These are phyloP conservation scores for Coccinonectria pachysandricola DNA, from an alignment of 2,329 filamentous ascomycete genomes.

Conservation along the genomic window DNA sequence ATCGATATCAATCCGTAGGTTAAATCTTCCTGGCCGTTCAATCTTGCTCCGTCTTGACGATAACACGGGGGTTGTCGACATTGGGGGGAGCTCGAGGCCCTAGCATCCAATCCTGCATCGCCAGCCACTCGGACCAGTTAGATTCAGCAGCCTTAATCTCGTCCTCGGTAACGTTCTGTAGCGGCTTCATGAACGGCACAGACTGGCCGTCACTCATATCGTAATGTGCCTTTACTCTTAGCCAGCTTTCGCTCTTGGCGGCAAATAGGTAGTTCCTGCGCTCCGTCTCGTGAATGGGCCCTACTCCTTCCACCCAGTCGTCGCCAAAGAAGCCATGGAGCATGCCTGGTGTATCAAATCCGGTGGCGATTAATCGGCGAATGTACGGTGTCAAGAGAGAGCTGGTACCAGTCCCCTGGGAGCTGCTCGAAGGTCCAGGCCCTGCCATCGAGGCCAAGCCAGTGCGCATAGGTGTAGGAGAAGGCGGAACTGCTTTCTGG, in stretches of 20 bases:
- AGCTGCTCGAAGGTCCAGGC: slow-evolving; percentile 13
- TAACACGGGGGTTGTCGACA: slow-evolving; percentile 17
- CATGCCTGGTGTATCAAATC: slow-evolving; percentile 78
- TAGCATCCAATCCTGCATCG: slow-evolving; percentile 99
- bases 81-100: slow-evolving; percentile 58
- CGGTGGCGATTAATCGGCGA: slow-evolving; percentile 79
- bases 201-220: slow-evolving; percentile 77
- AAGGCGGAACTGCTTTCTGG: slow-evolving; percentile 45
- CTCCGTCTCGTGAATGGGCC: slow-evolving; percentile 77
- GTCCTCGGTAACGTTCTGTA: slow-evolving; percentile 64
- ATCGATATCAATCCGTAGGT: too few species aligned
- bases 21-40: too few species aligned
- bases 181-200: slow-evolving; percentile 75
- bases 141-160: slow-evolving; percentile 78
- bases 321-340: slow-evolving; percentile 96
- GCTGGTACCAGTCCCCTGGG: slow-evolving; percentile 13
- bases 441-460: slow-evolving; percentile 7
- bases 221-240: slow-evolving; percentile 80
- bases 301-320: slow-evolving; percentile 72
- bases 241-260: slow-evolving; percentile 85
- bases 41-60: slow-evolving; percentile 22
- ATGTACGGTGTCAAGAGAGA: slow-evolving; percentile 68
- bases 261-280: slow-evolving; percentile 91
- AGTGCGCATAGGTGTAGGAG: slow-evolving; percentile 30
- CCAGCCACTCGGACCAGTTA: slow-evolving; percentile 88